Base-by-base conservation (phyloP, 257 asterid genomes). In the Schizonepeta tenuifolia region DNA sequence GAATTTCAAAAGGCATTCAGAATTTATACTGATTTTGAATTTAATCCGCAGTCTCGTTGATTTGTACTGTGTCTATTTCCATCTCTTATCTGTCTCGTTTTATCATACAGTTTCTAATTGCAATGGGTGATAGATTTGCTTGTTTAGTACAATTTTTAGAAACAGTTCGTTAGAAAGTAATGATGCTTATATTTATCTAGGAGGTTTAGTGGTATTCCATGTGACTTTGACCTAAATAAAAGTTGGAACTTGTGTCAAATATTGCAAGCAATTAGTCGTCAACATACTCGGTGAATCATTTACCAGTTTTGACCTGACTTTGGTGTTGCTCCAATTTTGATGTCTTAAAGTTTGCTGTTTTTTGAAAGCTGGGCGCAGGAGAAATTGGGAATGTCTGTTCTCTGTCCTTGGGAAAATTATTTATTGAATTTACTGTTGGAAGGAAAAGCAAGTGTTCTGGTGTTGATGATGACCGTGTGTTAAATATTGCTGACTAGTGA, bases 331-430 rank as follows among this genome's bases (percentile, higher is more conserved):
- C 62, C 69, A 44, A 17, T 73, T 22, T 53, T 40, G 28, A 17
- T 35, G 63, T 68, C 55, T 11, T 64, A 15, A 46, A 21, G 17
- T 55, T 66, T 61, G 33, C 73, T 64, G 26, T 14, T 54, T 66
- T 41, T 41, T 21, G 77, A 70, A 79, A 79, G 81, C 73, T 70
- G 79, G 78, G 71, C 78, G 81, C 81, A 70, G 77, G 78, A 51
- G 44, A 73, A 40, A 73, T 21, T 50, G 72, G 81, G 77, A 40
- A 44, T 65, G 67, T 72, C 65, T 53, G 75, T 72, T 71, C 79
- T 36, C 77, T 75, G 73, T 61, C 60, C 79, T 20, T 72, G 75
- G 40, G 70, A 79, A 65, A 82, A 72, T 72, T 75, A 58, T 50
- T 76, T 68, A 53, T 67, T 64, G 83, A 75, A 55, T 68, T 69